Base-by-base conservation (phyloP, 306 rosid genomes). In the Gleditsia sinensis region DNA sequence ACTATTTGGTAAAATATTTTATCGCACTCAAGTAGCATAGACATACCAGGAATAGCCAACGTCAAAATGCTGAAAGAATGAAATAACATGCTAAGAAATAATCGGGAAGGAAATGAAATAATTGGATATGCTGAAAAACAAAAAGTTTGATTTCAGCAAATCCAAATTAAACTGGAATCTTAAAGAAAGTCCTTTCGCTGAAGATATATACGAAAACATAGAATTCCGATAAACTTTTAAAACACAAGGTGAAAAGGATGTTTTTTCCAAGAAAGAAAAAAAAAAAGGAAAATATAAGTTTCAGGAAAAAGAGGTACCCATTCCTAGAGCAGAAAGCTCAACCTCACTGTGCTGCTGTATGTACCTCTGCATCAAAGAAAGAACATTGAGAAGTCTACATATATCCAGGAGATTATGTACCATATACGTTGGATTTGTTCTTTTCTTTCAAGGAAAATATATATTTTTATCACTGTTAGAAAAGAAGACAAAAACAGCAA, bases 271-370 rank as follows among this genome's bases (percentile, higher is more conserved):
- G 16, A 16, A 19, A n/a, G 27, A 1, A 28, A 10, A 50, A 7
- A 34, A 32, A 10, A 6, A 43, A 42, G 28, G 53, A n/a, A 20
- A 32, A 40, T 6, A 6, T 43, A 2, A 27, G 39, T 13, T 40
- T 33, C 27, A 9, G 59, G 59, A 13, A 20, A 74, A 51, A 45
- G 14, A 20, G 17, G 34, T 90, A 94, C 98, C 97, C 97, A 91
- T 94, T 81, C 98, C 97, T 51, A 91, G 83, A 24, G 97, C 97
- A 67, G 98, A 94, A 65, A 91, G 98, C 88, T 90, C 97, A 56
- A 94, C 98, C 86, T 91, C 97, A 79, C 88, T 77, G 72, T 91
- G 94, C 75, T 94, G 98, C 71, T 94, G 95, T 11, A 94, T 88
- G 60, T 91, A 91, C 89, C 94, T 91, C 97, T 94, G 85, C 83